Base-by-base conservation (phyloP, 2,329 filamentous ascomycete species). In the Trichophyton simii region DNA sequence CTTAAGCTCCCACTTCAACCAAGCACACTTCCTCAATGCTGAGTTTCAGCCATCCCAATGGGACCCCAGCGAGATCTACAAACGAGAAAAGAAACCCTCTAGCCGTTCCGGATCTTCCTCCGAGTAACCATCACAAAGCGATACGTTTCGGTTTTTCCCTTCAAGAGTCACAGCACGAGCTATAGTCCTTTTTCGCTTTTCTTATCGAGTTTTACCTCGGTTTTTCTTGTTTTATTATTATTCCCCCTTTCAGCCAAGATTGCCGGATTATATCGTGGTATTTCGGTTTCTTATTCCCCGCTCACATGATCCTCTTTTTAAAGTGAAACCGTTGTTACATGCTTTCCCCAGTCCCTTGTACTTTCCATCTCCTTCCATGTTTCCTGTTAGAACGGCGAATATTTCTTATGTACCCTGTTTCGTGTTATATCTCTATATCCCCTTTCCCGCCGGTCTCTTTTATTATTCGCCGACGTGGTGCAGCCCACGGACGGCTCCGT, bases 11-110 rank as follows among this genome's bases (percentile, higher is more conserved):
- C 72, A 75, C 7, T 73, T 75, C 69, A 76, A 77, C 64, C 73
- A 76, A 64, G 74, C 76, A 52, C 74, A 79, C 67, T 78, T 78
- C 66, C 72, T 75, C 60, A 75, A 79, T 63, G 68, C 73, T 36
- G 70, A 78, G 60, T 77, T 79, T 61, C 71, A 79, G 63, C 76
- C 76, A 13, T 73, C 75, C 38, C 75, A 77, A 62, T 78, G 73
- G 72, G 73, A 73, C 46, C 75, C 75, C n/a, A 70, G 69, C 57
- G 73, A 77, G 18, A 70, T 68, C 60, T 67, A 71, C 59, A 71
- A 70, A 67, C 57, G 28, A 34, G 50, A 54, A 31, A 54, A 54
- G 50, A 54, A 54, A 9, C 22, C 50, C 22, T 54, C 50, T 11
- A 54, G 50, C 11, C 50, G 50, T 15, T 31, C 50, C 2, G 28